phyloP scores from a whole-genome alignment of 306 rosid genomes.

The Malus orientalis region DNA sequence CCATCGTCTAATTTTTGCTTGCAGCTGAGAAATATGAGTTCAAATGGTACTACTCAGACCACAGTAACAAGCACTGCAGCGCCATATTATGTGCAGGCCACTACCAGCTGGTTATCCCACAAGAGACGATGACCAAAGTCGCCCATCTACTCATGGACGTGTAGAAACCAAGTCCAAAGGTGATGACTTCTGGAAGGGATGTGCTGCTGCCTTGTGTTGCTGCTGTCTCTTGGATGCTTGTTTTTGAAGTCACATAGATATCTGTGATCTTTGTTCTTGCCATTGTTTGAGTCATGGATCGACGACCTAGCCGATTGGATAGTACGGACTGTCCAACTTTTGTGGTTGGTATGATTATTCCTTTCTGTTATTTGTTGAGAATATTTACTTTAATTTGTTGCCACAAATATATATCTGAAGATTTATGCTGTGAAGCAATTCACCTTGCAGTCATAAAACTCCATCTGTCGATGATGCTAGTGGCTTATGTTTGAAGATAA shows the following conservation, averaged over 20 bases:
- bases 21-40: neutral
- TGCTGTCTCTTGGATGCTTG: constrained; percentile 10
- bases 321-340: no score
- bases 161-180: constrained; percentile 10
- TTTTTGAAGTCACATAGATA: neutral
- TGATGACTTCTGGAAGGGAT: constrained; percentile 12
- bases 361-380: no score
- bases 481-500: no score
- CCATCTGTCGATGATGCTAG: no score
- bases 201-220: constrained; percentile 7
- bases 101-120: neutral
- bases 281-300: no score
- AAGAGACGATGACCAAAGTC: neutral
- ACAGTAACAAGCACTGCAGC: neutral
- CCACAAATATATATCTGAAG: no score
- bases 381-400: no score
- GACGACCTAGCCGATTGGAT: no score
- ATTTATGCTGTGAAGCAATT: no score
- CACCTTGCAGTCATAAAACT: no score
- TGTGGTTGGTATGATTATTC: no score
- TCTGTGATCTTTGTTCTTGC: neutral
- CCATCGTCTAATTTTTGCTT: neutral
- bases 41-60: neutral
- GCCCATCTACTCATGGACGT: neutral
- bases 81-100: neutral